Evolutionary conservation across 225 moss, liverwort and hornwort genomes (phyloP).

Genomic region (Straminergon stramineum): DNA sequence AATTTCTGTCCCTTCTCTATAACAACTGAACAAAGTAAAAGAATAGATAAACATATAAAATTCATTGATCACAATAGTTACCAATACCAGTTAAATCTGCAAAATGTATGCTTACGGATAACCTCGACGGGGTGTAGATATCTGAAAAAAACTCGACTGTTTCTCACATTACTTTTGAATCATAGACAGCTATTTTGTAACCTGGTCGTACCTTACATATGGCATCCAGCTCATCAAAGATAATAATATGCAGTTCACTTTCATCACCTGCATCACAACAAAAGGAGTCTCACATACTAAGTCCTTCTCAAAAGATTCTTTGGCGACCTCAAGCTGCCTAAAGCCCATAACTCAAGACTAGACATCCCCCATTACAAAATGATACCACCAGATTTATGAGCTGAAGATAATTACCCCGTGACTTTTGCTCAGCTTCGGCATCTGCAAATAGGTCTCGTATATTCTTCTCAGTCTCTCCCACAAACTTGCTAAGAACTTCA

Average conservation of each 20-base stretch:
- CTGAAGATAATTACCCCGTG: conserved; percentile 34
- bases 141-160: not conserved
- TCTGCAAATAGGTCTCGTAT: conserved; percentile 93
- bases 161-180: not conserved
- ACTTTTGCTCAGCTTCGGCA: conserved; percentile 78
- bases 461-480: conserved; percentile 97
- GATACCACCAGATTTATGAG: not conserved
- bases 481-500: conserved; percentile 93
- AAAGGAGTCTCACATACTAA: not conserved
- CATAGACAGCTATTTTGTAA: not conserved
- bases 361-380: not conserved
- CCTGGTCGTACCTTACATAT: conserved; percentile 73
- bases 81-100: not conserved
- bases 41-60: not conserved
- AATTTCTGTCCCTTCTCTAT: not conserved
- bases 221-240: conserved; percentile 96
- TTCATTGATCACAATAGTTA: not conserved
- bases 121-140: not conserved
- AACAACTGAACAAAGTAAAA: not conserved
- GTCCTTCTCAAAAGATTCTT: not conserved
- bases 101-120: not conserved
- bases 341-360: not conserved
- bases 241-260: conserved; percentile 95
- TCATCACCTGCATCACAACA: conserved; percentile 61
- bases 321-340: not conserved